phyloP scores from a whole-genome alignment of 768 basidiomycete species.

The Cystofilobasidium bisporidii region DNA sequence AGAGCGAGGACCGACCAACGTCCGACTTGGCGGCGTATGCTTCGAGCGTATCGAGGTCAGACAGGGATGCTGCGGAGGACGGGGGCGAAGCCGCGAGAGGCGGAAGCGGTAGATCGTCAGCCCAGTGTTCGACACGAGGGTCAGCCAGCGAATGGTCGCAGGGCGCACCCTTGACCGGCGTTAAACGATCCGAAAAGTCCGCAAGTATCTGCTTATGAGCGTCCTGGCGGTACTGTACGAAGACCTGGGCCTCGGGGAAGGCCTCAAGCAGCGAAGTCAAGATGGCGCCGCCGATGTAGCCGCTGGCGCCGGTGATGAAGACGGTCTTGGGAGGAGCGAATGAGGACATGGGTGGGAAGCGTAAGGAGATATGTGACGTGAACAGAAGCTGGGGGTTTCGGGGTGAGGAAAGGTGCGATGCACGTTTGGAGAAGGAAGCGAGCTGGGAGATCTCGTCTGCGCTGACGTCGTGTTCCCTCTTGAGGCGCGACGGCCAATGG shows the following conservation, averaged over 20 bases:
- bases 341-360: not conserved
- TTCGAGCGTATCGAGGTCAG: constrained; percentile 9
- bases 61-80: constrained; percentile 16
- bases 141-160: too few species aligned
- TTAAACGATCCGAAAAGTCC: constrained; percentile 7
- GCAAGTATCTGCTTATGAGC: constrained; percentile 4
- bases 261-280: not conserved
- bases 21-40: constrained; percentile 11
- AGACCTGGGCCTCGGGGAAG: constrained; percentile 12
- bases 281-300: constrained; percentile 13
- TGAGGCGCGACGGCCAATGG: too few species aligned
- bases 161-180: constrained; percentile 17
- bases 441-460: too few species aligned
- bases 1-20: not conserved
- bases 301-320: constrained; percentile 24
- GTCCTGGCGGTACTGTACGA: constrained; percentile 22
- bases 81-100: too few species aligned
- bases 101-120: not conserved
- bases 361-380: too few species aligned
- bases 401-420: too few species aligned
- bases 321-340: not conserved
- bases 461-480: too few species aligned
- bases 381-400: too few species aligned
- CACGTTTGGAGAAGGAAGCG: too few species aligned
- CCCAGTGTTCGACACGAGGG: not conserved